Evolutionary conservation across 805 yeast species (phyloP).

Genomic region (Candida silvatica): DNA sequence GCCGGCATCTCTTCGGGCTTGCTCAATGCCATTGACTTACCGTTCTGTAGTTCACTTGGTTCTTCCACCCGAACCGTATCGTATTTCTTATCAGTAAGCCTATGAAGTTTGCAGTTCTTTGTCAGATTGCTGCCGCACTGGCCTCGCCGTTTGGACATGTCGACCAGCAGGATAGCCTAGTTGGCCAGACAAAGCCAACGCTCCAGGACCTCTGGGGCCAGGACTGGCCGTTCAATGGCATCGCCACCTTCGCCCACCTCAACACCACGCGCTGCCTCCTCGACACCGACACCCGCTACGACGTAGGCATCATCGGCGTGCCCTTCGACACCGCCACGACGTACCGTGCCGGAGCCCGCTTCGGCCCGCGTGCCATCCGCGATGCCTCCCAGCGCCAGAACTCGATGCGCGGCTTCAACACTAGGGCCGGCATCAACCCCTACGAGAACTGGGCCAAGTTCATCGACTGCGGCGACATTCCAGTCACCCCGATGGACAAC

Average conservation of each 20-base stretch:
- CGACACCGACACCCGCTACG: constrained; percentile 39
- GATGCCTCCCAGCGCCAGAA: constrained; percentile 66
- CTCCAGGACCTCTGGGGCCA: constrained; percentile 64
- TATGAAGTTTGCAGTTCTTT: no score
- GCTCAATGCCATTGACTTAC: no score
- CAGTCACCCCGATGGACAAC: constrained; percentile 54
- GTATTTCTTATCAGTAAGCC: no score
- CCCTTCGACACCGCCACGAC: constrained; percentile 82
- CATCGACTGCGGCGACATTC: constrained; percentile 51
- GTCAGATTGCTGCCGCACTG: no score
- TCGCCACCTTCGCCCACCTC: constrained; percentile 68
- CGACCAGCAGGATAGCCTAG: no score
- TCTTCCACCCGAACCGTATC: no score
- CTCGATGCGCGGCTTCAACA: constrained; percentile 60
- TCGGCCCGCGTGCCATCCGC: constrained; percentile 71
- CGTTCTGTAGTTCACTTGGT: no score
- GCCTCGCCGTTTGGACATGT: no score
- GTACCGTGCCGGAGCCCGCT: constrained; percentile 74
- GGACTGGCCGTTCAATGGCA: constrained; percentile 65
- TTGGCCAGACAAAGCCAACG: constrained; percentile 29
- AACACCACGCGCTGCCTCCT: constrained; percentile 51
- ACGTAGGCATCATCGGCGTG: constrained; percentile 68
- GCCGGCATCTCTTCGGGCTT: no score
- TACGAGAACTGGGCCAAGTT: constrained; percentile 40
- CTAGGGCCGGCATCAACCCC: constrained; percentile 43